Evolutionary conservation across 2,329 filamentous ascomycete genomes (phyloP), one percentile per base, ranked within the genome.

Genomic region (Fusarium palustre): DNA sequence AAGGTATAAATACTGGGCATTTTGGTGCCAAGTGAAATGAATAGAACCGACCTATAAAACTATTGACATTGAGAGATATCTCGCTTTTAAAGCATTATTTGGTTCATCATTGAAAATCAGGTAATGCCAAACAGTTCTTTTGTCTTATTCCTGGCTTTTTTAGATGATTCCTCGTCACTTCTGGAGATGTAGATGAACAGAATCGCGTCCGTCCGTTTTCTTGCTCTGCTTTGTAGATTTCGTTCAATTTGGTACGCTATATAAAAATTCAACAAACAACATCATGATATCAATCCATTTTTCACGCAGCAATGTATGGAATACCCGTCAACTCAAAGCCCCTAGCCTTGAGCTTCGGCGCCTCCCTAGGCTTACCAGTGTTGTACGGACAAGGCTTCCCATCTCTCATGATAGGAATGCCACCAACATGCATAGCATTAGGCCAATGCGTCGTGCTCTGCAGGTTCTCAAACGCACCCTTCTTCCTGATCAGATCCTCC

Each of bases 311-410:
- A 4, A 63, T 63, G 0, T 63, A 63, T 16, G 59, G 59, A 20
- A 63, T 63, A 0, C 59, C 59, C 7, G 58, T 63, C 25, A 63
- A 28, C 30, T 63, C 6, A 10, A 63, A 63, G 0, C 59, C 59
- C 0, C 59, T 46, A 1, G 38, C 13, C 0, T 58, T 63, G 22
- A 63, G 22, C 20, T 63, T 42, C 0, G 58, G 58, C 1, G 13
- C 30, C 16, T 62, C 31, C 2, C 58, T 55, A 0, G 59, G 59
- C 36, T 20, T 63, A 2, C 38, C 38, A 1, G 59, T 63, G 5
- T 63, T 63, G 3, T 63, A 63, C 15, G 59, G 59, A 24, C 59
- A 63, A 43, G 59, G 59, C 25, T 63, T 36, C 10, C 59, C 59
- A 5, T 63, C 52, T 0, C 59, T 25, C 18, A 63, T 3, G 18